A percentile compares a stretch with the other conserved stretches of the same genome.
Conservation (phyloP, 768 basidiomycete species). For the Kwoniella bestiolae region DNA sequence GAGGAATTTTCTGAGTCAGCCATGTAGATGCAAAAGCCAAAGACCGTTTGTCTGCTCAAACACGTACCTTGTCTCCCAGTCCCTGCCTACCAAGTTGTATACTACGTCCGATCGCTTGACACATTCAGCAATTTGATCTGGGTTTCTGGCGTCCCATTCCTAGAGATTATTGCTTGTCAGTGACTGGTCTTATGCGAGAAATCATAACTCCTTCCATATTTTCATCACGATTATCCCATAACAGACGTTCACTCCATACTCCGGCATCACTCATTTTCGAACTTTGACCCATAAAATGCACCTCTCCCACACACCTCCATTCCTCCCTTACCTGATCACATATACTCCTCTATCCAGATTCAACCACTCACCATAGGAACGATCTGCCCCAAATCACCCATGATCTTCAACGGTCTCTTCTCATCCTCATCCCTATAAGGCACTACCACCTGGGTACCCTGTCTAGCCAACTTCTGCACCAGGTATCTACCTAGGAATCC, state of each 20-base stretch:
- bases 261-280: too few species aligned
- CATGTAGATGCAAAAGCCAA: too few species aligned
- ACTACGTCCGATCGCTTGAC: slow-evolving; percentile 93
- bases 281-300: neutral
- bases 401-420: slow-evolving; percentile 83
- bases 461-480: slow-evolving; percentile 91
- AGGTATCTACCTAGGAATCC: slow-evolving; percentile 94
- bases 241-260: too few species aligned
- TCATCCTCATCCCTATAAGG: slow-evolving; percentile 96
- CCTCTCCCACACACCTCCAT: slow-evolving; percentile 5
- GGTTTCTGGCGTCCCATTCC: slow-evolving; percentile 96
- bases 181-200: too few species aligned
- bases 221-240: too few species aligned
- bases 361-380: slow-evolving; percentile 76
- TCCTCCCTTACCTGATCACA: neutral
- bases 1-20: too few species aligned
- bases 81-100: slow-evolving; percentile 91
- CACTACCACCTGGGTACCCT: slow-evolving; percentile 89
- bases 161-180: too few species aligned
- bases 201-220: neutral
- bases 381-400: slow-evolving; percentile 96
- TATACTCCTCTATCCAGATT: neutral
- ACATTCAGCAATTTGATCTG: slow-evolving; percentile 89
- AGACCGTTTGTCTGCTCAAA: too few species aligned
- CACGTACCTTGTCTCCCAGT: slow-evolving; percentile 89